A percentile compares a stretch with the other conserved stretches of the same genome.
Conservation (phyloP, 2,329 filamentous ascomycete species). For the Mycosphaerella sp. region DNA sequence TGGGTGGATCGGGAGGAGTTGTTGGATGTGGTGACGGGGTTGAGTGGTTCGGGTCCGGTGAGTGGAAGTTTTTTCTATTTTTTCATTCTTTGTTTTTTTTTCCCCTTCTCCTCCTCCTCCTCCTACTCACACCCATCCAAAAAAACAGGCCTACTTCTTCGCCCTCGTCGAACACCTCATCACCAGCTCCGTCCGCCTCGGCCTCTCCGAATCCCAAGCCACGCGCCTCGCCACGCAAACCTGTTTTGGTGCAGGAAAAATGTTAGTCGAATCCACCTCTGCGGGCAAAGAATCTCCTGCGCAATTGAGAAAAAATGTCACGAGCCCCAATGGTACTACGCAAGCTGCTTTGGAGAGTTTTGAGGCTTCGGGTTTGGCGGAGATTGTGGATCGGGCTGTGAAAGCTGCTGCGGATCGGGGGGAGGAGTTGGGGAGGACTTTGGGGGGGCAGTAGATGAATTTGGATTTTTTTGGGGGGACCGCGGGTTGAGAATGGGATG, state of each 20-base stretch:
- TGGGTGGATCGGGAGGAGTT: slow-evolving; percentile 27
- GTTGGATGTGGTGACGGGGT: slow-evolving; percentile 26
- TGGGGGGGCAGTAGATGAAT: slow-evolving; percentile 22
- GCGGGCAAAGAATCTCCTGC: slow-evolving; percentile 15
- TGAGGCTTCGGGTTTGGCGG: slow-evolving; percentile 23
- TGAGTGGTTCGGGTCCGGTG: slow-evolving; percentile 25
- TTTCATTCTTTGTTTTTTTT: not conserved
- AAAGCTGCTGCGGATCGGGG: slow-evolving; percentile 24
- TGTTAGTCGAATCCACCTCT: slow-evolving; percentile 22
- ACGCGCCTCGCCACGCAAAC: slow-evolving; percentile 26
- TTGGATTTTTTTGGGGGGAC: too few species aligned
- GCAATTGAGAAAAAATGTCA: slow-evolving; percentile 28
- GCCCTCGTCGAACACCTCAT: slow-evolving; percentile 28
- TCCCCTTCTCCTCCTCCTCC: too few species aligned
- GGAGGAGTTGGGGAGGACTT: slow-evolving; percentile 22
- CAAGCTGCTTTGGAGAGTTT: slow-evolving; percentile 27
- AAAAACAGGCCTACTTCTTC: slow-evolving; percentile 12
- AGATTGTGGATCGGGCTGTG: slow-evolving; percentile 26
- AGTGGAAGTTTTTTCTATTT: slow-evolving; percentile 9
- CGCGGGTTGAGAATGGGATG: too few species aligned
- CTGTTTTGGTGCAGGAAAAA: slow-evolving; percentile 27
- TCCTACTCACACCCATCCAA: too few species aligned
- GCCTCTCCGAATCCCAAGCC: slow-evolving; percentile 24
- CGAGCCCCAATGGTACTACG: slow-evolving; percentile 28
- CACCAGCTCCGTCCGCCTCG: slow-evolving; percentile 23